Evolutionary conservation across 2,329 filamentous ascomycete species (phyloP).

Genomic region (Hypoxylon sp.): DNA sequence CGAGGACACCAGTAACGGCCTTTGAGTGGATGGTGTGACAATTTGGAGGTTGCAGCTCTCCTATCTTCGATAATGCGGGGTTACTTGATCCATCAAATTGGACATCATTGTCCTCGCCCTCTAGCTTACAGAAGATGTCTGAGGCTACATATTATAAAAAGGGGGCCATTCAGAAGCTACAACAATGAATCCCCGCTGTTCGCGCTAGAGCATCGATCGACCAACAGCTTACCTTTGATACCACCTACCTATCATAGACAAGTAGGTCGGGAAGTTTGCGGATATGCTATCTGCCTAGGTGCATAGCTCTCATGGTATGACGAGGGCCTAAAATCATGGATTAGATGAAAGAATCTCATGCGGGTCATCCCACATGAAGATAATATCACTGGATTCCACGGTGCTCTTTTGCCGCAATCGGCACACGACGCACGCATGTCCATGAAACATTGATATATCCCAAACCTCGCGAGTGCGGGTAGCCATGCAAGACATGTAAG

Average conservation of each 20-base stretch:
- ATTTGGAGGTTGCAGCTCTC: slow-evolving; percentile 13
- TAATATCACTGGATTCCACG: slow-evolving; percentile 42
- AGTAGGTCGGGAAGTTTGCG: neutral
- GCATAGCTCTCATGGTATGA: neutral
- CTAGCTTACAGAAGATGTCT: slow-evolving; percentile 10
- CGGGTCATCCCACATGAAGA: slow-evolving; percentile 45
- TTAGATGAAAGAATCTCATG: slow-evolving; percentile 34
- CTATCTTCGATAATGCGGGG: slow-evolving; percentile 7
- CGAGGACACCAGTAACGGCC: slow-evolving; percentile 33
- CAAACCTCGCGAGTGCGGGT: slow-evolving; percentile 12
- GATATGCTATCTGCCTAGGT: neutral
- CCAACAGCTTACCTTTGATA: slow-evolving; percentile 23
- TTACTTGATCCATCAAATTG: slow-evolving; percentile 3
- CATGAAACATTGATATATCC: slow-evolving; percentile 17
- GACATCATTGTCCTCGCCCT: neutral
- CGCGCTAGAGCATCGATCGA: slow-evolving; percentile 32
- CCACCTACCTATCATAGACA: slow-evolving; percentile 33
- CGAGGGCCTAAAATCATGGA: slow-evolving; percentile 19
- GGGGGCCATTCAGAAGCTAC: slow-evolving; percentile 26
- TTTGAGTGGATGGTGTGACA: slow-evolving; percentile 23
- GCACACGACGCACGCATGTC: slow-evolving; percentile 9
- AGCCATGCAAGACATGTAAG: slow-evolving; percentile 30
- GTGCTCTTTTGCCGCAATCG: slow-evolving; percentile 19
- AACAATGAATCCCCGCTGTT: slow-evolving; percentile 10
- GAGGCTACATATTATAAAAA: slow-evolving; percentile 8